Base-by-base conservation (phyloP, 371 early-diverging fungal genomes). In the Basidiobolus heterosporus region DNA sequence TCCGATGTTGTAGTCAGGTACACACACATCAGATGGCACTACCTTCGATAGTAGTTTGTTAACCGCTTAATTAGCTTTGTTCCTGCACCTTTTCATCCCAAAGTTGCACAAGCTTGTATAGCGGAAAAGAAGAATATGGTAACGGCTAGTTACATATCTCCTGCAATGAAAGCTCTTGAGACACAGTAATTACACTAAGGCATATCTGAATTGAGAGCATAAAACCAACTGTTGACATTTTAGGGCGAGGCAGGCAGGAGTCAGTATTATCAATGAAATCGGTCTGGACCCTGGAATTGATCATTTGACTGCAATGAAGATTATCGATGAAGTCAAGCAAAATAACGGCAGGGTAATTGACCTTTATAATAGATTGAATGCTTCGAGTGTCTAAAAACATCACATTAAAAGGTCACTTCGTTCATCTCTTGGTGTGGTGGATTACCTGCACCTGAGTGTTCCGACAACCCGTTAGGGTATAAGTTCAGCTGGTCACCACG, bases 241-340 rank as follows among this genome's bases (percentile, higher is more conserved):
- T 45, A 80, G 79, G 14, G 98, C 96, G 4, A 74, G 79, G 55
- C 72, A 76, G 23, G 84, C 88, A 9, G 84, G 78, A 17, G 70
- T 97, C 13, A 75, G 81, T 18, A 78, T 96, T 39, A 72, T 97
- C 66, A 94, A 95, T 62, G 98, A 97, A 67, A 91, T 97, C 39
- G 98, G 98, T 16, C 68, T 97, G 46, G 98, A 97, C 63, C 98
- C 98, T 3, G 97, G 95, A 50, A 88, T 97, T 46, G 98, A 97
- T 56, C 96, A 95, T 59, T 72, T 92, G 70, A 88, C 85, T 46
- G 95, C 98, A n/a, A 80, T 92, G 82, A 90, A 91, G 61, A 83
- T 87, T 46, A 92, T 97, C 47, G 84, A 90, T 51, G 83, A 88
- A 46, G 85, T 80, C 52, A 70, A 88, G 54, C 53, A 53, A 8